These are phyloP conservation scores for Crithidia brevicula DNA, from an alignment of 208 protist genomes.

Conservation along the genomic window DNA sequence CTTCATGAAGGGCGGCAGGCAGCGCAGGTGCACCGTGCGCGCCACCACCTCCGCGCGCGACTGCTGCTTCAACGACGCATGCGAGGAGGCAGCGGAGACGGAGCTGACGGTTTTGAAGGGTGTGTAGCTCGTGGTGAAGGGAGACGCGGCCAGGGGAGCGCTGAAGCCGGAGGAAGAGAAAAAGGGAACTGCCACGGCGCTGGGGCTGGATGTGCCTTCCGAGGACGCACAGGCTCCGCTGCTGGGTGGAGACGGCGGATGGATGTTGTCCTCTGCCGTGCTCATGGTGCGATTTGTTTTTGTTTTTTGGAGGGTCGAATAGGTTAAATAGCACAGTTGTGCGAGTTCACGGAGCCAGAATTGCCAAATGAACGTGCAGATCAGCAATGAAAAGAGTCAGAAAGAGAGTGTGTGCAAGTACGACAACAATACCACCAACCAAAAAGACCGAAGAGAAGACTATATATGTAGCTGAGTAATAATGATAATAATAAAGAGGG, in stretches of 20 bases:
- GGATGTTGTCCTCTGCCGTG: not conserved
- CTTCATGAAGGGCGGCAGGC: constrained; percentile 50
- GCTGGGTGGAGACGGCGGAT: not conserved
- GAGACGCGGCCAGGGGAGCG: not conserved
- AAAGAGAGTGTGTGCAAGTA: no score
- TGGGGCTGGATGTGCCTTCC: not conserved
- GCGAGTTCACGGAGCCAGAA: no score
- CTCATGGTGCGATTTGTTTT: constrained; percentile 13
- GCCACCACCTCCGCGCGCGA: constrained; percentile 35
- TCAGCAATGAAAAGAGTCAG: no score
- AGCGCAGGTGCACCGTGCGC: constrained; percentile 63
- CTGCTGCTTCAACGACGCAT: constrained; percentile 12
- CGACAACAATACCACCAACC: no score
- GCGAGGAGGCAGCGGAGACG: constrained; percentile 8
- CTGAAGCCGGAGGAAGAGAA: not conserved
- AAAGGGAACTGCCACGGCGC: not conserved
- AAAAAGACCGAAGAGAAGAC: not conserved
- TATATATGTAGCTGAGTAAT: not conserved
- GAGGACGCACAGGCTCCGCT: not conserved
- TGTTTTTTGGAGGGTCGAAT: no score
- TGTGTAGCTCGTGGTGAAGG: constrained; percentile 1
- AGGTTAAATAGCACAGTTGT: no score
- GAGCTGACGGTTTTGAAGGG: constrained; percentile 1
- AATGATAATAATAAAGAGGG: not conserved
- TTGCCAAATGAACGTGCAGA: no score